Evolutionary conservation across 768 basidiomycete genomes (phyloP).

Genomic region (Kwoniella heveanensis): DNA sequence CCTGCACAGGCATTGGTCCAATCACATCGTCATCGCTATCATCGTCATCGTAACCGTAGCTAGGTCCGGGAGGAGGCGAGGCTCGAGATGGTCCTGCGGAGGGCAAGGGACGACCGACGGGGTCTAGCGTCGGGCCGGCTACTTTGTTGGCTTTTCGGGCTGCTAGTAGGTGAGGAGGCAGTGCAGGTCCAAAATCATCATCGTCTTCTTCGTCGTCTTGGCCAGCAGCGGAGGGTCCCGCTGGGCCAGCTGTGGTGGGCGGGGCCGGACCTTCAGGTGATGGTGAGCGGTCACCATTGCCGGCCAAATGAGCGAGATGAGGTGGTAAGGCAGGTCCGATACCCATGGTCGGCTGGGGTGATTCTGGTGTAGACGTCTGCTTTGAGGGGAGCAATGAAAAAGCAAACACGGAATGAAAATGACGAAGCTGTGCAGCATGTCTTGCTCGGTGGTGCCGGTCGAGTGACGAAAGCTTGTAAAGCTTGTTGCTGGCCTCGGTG

Average conservation of each 20-base stretch:
- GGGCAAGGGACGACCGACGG: constrained; percentile 12
- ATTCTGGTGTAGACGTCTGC: no score
- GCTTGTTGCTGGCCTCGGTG: background rate
- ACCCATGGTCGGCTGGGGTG: no score
- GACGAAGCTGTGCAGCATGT: background rate
- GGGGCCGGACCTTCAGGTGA: constrained; percentile 35
- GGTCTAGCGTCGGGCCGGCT: constrained; percentile 43
- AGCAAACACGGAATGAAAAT: background rate
- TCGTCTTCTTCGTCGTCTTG: constrained; percentile 60
- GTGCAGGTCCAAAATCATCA: constrained; percentile 70
- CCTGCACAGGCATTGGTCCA: constrained; percentile 78
- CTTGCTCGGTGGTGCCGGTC: background rate
- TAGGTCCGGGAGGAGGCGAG: constrained; percentile 63
- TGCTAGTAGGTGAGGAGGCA: constrained; percentile 69
- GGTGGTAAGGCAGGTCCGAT: constrained; percentile 57
- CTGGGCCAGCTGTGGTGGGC: background rate
- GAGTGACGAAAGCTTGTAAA: background rate
- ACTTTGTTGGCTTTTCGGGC: constrained; percentile 57
- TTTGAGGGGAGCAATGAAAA: background rate
- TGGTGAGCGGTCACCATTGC: constrained; percentile 6
- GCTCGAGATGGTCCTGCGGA: constrained; percentile 29
- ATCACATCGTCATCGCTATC: constrained; percentile 73
- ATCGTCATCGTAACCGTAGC: constrained; percentile 61
- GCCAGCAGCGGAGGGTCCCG: constrained; percentile 18
- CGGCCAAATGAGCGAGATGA: constrained; percentile 49